Conservation (phyloP, 495 filamentous ascomycete genomes). For the Pseudevernia furfuracea region DNA sequence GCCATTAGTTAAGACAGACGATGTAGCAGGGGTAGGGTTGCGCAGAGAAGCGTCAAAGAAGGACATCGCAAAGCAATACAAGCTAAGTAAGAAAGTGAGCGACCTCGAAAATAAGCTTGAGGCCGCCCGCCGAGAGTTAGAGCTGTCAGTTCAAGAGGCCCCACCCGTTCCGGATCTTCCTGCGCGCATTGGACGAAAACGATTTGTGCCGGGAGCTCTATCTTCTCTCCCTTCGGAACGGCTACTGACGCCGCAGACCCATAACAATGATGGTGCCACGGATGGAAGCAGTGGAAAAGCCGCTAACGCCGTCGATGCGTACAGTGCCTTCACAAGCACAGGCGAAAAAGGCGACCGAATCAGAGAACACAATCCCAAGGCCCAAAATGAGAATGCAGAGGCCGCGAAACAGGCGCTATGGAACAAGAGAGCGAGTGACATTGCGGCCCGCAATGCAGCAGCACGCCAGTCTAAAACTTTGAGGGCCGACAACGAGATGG, state of each 20-base stretch:
- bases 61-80: conserved; percentile 54
- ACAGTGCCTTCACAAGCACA: not conserved
- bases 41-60: conserved; percentile 49
- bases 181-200: conserved; percentile 37
- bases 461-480: not conserved
- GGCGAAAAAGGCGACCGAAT: not conserved
- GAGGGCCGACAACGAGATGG: not conserved
- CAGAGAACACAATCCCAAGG: not conserved
- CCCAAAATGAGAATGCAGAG: not conserved
- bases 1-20: conserved; percentile 15
- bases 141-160: conserved; percentile 40
- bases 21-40: conserved; percentile 26
- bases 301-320: not conserved
- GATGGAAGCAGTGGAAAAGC: not conserved
- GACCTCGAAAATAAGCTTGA: conserved; percentile 57
- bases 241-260: not conserved
- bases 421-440: not conserved
- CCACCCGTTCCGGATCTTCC: conserved; percentile 30
- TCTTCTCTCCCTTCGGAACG: conserved; percentile 55
- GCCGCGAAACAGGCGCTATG: not conserved
- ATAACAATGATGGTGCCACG: not conserved
- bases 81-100: conserved; percentile 56
- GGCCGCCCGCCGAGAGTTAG: conserved; percentile 51
- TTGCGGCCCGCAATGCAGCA: not conserved
- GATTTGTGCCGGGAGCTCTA: conserved; percentile 49